phyloP scores from a whole-genome alignment of 2,329 filamentous ascomycete species.

The Amauroascus verrucosus region DNA sequence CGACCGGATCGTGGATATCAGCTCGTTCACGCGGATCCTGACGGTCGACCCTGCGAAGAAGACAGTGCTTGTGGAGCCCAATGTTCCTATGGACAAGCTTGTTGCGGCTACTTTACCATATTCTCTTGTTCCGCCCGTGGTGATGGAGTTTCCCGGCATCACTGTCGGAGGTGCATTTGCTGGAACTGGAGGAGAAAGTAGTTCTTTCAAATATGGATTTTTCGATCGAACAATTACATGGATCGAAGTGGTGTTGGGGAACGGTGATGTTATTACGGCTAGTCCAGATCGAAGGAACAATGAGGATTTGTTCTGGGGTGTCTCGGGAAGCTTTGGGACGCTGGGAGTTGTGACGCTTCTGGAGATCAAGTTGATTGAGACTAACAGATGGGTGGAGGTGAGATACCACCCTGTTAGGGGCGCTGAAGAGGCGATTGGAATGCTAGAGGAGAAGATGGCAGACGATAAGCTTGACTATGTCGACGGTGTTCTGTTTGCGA shows the following conservation, averaged over 20 bases:
- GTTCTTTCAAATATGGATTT: conserved; percentile 55
- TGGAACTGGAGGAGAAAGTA: conserved; percentile 57
- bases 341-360: conserved; percentile 52
- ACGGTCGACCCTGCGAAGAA: conserved; percentile 44
- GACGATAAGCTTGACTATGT: conserved; percentile 50
- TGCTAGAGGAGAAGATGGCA: conserved; percentile 38
- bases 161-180: conserved; percentile 58
- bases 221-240: conserved; percentile 55
- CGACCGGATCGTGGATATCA: conserved; percentile 19
- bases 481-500: conserved; percentile 54
- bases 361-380: conserved; percentile 48
- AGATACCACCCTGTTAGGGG: conserved; percentile 48
- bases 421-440: conserved; percentile 42
- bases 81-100: conserved; percentile 58
- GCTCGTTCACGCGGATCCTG: conserved; percentile 44
- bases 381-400: conserved; percentile 49
- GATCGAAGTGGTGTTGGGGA: conserved; percentile 54
- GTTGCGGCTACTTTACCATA: conserved; percentile 47
- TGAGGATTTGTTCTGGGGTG: conserved; percentile 43
- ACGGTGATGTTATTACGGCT: conserved; percentile 45
- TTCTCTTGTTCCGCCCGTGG: conserved; percentile 52
- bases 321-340: conserved; percentile 51
- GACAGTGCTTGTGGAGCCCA: conserved; percentile 57
- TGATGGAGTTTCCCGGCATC: conserved; percentile 63
- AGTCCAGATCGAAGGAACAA: conserved; percentile 38